Conservation (phyloP, 176 grass and related monocot species). For the Themeda triandra region DNA sequence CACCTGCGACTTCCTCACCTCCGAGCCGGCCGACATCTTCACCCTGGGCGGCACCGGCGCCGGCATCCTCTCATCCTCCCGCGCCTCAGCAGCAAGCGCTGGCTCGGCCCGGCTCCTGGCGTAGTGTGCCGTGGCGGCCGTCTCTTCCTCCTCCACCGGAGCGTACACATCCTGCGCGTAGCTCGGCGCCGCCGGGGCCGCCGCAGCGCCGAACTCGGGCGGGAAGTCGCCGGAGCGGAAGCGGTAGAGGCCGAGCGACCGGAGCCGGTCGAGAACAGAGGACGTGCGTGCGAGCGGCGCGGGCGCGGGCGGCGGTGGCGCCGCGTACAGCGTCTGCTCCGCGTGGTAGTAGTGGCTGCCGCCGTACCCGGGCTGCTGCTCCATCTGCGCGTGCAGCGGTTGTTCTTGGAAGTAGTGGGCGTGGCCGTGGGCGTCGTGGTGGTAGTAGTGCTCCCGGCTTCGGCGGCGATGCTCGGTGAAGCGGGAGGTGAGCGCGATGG, state of each 20-base stretch:
- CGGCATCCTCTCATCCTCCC: not conserved
- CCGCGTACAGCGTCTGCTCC: slow-evolving; percentile 9
- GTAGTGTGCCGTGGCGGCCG: not conserved
- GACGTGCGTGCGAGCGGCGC: slow-evolving; percentile 43
- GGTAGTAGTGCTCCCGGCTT: not conserved
- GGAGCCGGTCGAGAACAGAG: slow-evolving; percentile 56
- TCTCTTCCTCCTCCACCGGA: not conserved
- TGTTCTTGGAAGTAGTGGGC: not conserved
- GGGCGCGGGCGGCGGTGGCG: not conserved
- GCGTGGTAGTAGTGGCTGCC: not conserved
- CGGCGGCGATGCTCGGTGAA: slow-evolving; percentile 28
- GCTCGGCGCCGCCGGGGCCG: not conserved
- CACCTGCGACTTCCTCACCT: slow-evolving; percentile 14
- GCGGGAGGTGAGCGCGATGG: slow-evolving; percentile 76
- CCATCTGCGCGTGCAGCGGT: not conserved
- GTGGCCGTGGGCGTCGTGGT: not conserved
- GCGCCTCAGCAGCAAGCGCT: not conserved
- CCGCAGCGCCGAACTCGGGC: slow-evolving; percentile 5
- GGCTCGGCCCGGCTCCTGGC: slow-evolving; percentile 47
- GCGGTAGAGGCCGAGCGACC: slow-evolving; percentile 62
- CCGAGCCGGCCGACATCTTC: not conserved
- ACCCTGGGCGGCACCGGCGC: not conserved
- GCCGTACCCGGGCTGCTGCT: not conserved
- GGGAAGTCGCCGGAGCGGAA: slow-evolving; percentile 77
- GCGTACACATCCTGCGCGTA: not conserved